Base-by-base conservation (phyloP, 257 asterid species). In the Nicotiana sylvestris region DNA sequence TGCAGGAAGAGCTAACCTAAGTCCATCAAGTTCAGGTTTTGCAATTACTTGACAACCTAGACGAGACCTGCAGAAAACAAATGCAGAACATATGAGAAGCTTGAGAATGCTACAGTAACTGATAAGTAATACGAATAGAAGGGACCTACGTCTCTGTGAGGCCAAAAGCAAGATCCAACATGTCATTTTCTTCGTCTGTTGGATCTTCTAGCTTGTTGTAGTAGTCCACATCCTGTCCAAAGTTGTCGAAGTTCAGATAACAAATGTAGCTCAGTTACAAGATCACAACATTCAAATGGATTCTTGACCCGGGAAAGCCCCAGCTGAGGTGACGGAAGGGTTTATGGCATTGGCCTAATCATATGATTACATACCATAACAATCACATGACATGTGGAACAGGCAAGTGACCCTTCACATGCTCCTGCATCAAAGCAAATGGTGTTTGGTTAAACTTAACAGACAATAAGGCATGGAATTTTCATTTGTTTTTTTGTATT, bases 401-500 rank as follows among this genome's bases (percentile, higher is more conserved):
- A 93, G 77, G 99, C 99, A 87, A 96, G 98, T 55, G 98, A 94
- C 21, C 97, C 99, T 94, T 96, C 99, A 85, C 99, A 96, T 56
- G 98, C 98, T 78, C 98, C 99, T 94, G 95, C 80, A 83, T 66
- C 80, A 66, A 66, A 39, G 64, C 27, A 64, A 76, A 51, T 2
- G 2, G 8, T 76, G 27, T 53, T 76, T 9, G 29, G 64, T 76
- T 51, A 76, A 49, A 3, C 46, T 76, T 51, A 27, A 76, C 64
- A 51, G 8, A 0, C 4, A 0, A 76, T 3, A 27, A 25, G 46
- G 80, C 27, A 76, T 39, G 2, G 2, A 27, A 5, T 35, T 33
- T 3, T 33, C 0, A 1, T 33, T 33, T 33, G 5, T 3, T 33
- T 1, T 32, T 33, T 3, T 3, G 37, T 3, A 3, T 33, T 33